Evolutionary conservation across 1,139 yeast genomes (phyloP).

Genomic region (Suhomyces chickasaworum): DNA sequence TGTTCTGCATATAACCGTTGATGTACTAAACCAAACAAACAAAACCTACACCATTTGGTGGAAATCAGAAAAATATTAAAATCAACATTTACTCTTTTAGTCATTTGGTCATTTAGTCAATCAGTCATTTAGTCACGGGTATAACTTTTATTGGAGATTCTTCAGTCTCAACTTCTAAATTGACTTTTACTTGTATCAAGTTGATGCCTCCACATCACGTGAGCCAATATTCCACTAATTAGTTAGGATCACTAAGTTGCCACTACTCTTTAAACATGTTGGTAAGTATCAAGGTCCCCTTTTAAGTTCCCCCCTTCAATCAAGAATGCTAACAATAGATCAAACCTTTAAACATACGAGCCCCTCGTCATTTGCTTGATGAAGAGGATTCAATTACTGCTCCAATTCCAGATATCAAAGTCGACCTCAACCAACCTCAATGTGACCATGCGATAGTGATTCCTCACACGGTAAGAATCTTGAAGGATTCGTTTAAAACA

Average conservation of each 20-base stretch:
- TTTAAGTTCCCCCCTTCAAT: background rate
- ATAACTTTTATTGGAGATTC: too few relatives aligned
- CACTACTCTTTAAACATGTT: conserved; percentile 4
- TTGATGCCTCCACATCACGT: too few relatives aligned
- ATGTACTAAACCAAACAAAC: background rate
- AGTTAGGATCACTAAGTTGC: background rate
- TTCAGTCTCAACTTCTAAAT: too few relatives aligned
- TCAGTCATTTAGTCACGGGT: too few relatives aligned
- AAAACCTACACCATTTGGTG: too few relatives aligned
- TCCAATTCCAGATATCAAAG: conserved; percentile 19
- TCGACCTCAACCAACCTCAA: conserved; percentile 6
- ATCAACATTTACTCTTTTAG: too few relatives aligned
- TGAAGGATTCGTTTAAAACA: conserved; percentile 25
- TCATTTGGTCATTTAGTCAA: too few relatives aligned
- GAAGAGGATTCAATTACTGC: conserved; percentile 36
- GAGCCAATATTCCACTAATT: too few relatives aligned
- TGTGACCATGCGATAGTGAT: conserved; percentile 25
- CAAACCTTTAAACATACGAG: conserved; percentile 54
- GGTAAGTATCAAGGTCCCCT: conserved; percentile 5
- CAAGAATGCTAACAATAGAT: conserved; percentile 34
- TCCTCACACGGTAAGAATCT: conserved; percentile 32
- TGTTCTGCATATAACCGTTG: background rate
- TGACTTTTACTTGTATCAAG: too few relatives aligned
- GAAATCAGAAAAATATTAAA: too few relatives aligned
- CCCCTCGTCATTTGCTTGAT: conserved; percentile 56